Evolutionary conservation across 208 protist species (phyloP).

Genomic region (Vickermania spadyakhi): DNA sequence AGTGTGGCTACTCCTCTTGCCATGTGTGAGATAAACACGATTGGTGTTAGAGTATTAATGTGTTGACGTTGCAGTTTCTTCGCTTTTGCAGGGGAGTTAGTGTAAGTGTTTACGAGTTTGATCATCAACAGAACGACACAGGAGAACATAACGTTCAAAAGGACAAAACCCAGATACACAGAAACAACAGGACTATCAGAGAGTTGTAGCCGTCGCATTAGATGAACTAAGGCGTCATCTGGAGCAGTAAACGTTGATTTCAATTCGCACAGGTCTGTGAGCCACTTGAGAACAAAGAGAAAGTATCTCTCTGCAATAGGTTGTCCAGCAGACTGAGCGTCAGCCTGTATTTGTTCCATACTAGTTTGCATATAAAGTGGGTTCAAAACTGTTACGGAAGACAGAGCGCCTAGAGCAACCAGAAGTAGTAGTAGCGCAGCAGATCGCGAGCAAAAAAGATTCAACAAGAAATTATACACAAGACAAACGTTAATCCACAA

Average conservation of each 20-base stretch:
- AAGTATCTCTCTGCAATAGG: not conserved
- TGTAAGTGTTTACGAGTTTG: not conserved
- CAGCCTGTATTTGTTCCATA: not conserved
- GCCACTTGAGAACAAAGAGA: not conserved
- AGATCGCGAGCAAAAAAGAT: not conserved
- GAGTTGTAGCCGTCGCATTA: constrained; percentile 30
- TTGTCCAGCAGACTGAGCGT: not conserved
- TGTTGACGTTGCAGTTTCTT: not conserved
- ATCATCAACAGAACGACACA: not conserved
- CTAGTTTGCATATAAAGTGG: not conserved
- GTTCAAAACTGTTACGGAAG: not conserved
- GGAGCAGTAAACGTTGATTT: not conserved
- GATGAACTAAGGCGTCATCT: not conserved
- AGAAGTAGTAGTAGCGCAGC: not conserved
- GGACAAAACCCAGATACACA: not conserved
- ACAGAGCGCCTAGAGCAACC: not conserved
- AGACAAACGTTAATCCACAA: constrained; percentile 56
- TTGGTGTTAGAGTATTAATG: not conserved
- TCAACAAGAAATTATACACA: constrained; percentile 14
- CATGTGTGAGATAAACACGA: not conserved
- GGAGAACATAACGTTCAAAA: not conserved
- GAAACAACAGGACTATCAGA: constrained; percentile 1
- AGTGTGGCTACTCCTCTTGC: not conserved
- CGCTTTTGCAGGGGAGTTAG: not conserved
- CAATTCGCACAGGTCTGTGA: not conserved